phyloP scores from a whole-genome alignment of 768 basidiomycete species.

The Terana coerulea region DNA sequence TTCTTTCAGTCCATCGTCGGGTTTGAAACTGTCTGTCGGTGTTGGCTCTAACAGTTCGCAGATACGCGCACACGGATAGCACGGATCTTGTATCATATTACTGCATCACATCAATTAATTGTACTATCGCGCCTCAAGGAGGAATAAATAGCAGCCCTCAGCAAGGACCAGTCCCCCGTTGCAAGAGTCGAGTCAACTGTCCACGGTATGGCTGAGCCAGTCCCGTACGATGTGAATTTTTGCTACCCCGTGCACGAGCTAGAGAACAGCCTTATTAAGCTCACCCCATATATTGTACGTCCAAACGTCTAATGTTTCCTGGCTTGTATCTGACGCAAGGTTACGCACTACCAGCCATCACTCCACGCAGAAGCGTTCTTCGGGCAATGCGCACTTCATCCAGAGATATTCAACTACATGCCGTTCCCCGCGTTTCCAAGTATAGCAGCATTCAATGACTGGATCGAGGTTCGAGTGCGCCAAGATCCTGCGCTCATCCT shows the following conservation, averaged over 20 bases:
- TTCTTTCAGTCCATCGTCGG: no score
- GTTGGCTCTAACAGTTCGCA: no score
- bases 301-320: neutral
- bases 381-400: slow-evolving; percentile 9
- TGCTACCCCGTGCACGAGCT: slow-evolving; percentile 29
- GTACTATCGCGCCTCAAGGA: no score
- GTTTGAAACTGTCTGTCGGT: no score
- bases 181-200: no score
- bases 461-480: slow-evolving; percentile 14
- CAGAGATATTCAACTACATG: slow-evolving; percentile 27
- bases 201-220: neutral
- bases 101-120: no score
- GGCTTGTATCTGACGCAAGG: no score
- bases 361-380: neutral
- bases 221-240: slow-evolving; percentile 34
- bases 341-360: neutral
- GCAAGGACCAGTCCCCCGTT: no score
- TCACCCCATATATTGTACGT: slow-evolving; percentile 31
- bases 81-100: no score
- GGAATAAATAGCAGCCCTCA: no score
- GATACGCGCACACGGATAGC: no score
- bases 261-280: slow-evolving; percentile 33
- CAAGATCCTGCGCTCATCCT: slow-evolving; percentile 18
- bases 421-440: slow-evolving; percentile 23
- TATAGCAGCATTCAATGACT: slow-evolving; percentile 15